These are phyloP conservation scores for Pythium scleroteichum DNA, from an alignment of 352 stramenopile genomes.

Conservation along the genomic window DNA sequence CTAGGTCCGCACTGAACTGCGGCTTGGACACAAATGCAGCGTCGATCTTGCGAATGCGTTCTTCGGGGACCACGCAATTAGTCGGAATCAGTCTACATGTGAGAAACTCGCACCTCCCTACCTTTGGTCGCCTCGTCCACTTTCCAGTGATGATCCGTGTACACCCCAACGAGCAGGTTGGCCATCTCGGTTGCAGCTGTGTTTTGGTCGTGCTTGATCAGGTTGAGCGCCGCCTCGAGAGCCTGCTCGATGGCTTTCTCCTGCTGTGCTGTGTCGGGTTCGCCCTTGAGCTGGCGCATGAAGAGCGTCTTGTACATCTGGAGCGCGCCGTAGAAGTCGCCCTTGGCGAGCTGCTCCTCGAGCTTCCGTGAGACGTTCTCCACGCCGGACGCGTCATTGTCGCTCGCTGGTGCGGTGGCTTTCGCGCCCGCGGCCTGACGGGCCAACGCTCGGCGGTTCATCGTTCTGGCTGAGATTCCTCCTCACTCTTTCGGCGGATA, in stretches of 20 bases:
- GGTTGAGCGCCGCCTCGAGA: constrained; percentile 59
- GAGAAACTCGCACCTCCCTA: constrained; percentile 10
- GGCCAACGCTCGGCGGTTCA: constrained; percentile 78
- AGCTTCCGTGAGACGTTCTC: constrained; percentile 83
- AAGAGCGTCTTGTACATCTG: constrained; percentile 93
- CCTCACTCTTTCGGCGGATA: too few species aligned
- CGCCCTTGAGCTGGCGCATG: constrained; percentile 82
- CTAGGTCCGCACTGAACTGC: constrained; percentile 68
- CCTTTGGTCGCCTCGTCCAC: constrained; percentile 76
- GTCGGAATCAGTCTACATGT: too few species aligned
- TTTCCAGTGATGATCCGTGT: constrained; percentile 61
- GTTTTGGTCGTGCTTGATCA: constrained; percentile 74
- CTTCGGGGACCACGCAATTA: background rate
- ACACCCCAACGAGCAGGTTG: constrained; percentile 77
- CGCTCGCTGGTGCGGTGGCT: constrained; percentile 16
- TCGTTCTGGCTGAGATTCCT: too few species aligned
- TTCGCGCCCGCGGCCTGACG: constrained; percentile 60
- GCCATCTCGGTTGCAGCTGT: constrained; percentile 81
- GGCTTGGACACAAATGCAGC: constrained; percentile 62
- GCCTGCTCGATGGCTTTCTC: constrained; percentile 64
- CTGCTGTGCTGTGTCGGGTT: constrained; percentile 54
- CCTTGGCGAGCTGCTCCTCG: constrained; percentile 63
- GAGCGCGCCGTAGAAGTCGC: constrained; percentile 85
- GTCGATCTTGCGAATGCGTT: constrained; percentile 63
- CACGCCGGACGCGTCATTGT: constrained; percentile 47